A percentile compares a stretch with the other conserved stretches of the same genome.
phyloP scores from a whole-genome alignment of 164 flowering plant species.

The Berberis vulgaris region DNA sequence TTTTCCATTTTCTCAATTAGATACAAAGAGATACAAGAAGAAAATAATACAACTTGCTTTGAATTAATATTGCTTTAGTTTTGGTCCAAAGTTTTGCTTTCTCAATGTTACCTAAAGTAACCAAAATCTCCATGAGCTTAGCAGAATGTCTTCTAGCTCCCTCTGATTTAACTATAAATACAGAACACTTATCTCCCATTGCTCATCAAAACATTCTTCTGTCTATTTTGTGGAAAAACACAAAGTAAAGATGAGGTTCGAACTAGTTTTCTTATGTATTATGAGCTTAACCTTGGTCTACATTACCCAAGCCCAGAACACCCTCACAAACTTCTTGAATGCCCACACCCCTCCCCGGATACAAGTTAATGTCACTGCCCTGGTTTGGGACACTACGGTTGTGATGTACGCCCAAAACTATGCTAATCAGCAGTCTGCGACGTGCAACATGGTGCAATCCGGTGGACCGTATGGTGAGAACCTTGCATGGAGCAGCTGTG shows the following conservation, averaged over 20 bases:
- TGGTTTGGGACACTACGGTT: constrained; percentile 28
- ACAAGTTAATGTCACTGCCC: constrained; percentile 19
- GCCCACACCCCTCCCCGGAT: constrained; percentile 31
- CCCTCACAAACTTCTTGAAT: constrained; percentile 25
- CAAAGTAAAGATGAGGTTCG: background rate
- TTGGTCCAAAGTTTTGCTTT: too few species aligned
- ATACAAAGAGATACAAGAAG: too few species aligned
- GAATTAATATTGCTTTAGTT: too few species aligned
- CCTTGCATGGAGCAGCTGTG: constrained; percentile 20
- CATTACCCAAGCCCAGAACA: constrained; percentile 22
- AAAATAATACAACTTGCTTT: too few species aligned
- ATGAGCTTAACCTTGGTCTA: constrained; percentile 2
- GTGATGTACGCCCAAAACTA: constrained; percentile 30
- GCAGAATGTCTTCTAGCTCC: too few species aligned
- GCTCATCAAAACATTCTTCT: too few species aligned
- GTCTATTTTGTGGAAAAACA: background rate
- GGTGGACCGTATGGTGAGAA: constrained; percentile 40
- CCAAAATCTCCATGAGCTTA: too few species aligned
- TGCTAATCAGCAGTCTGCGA: constrained; percentile 12
- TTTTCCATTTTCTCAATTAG: too few species aligned
- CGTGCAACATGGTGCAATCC: constrained; percentile 28
- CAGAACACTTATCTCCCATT: too few species aligned
- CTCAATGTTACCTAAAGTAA: too few species aligned
- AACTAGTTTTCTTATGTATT: background rate
- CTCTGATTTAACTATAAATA: too few species aligned